Conservation (phyloP, 805 yeast species). For the Candida vartiovaarae region DNA sequence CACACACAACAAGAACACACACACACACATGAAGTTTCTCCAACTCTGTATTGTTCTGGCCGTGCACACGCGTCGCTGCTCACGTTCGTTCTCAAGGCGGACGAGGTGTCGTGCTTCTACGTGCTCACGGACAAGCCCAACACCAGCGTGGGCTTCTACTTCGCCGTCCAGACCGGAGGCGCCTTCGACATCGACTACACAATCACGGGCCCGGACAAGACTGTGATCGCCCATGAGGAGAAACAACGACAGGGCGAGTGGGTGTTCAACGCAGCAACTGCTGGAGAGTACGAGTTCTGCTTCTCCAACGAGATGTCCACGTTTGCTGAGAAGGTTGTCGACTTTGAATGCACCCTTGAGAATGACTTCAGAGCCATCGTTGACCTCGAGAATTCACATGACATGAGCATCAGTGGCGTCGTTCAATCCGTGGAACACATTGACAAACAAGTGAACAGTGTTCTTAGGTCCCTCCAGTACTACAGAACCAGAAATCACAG, state of each 20-base stretch:
- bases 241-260: conserved; percentile 62
- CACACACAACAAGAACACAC: neutral
- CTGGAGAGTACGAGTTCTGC: conserved; percentile 62
- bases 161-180: conserved; percentile 61
- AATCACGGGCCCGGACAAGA: conserved; percentile 49
- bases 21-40: neutral
- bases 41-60: conserved; percentile 1
- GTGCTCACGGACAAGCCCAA: conserved; percentile 54
- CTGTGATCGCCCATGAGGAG: conserved; percentile 38
- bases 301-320: conserved; percentile 58
- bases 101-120: conserved; percentile 66
- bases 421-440: conserved; percentile 44
- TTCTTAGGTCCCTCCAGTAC: conserved; percentile 61
- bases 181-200: conserved; percentile 60
- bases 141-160: conserved; percentile 63
- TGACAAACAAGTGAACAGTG: conserved; percentile 50
- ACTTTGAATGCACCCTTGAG: conserved; percentile 53
- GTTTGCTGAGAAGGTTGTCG: conserved; percentile 67
- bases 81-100: conserved; percentile 70
- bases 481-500: conserved; percentile 87
- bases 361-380: conserved; percentile 29
- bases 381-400: conserved; percentile 33
- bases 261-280: conserved; percentile 43
- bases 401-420: conserved; percentile 38
- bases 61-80: conserved; percentile 43